Evolutionary conservation across 768 basidiomycete genomes (phyloP), one percentile per base, ranked within the genome.

Genomic region (Boletus eberwhitei): DNA sequence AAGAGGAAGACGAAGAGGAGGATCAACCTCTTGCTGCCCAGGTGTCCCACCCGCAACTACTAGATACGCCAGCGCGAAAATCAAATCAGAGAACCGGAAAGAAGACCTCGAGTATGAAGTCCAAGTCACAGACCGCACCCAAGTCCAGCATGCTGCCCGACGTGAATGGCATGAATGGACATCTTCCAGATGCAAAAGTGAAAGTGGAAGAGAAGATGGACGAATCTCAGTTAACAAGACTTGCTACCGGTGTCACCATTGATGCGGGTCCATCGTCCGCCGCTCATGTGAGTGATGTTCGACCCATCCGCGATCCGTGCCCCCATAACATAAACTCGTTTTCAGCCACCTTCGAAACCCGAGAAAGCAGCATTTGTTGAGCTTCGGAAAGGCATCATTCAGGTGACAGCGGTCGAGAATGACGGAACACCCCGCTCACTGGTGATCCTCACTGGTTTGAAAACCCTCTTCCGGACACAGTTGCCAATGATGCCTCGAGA

Each of bases 401-500:
- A 84, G 57, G 85, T 97, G 49, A 80, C 81, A 0, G 84, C 93
- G 19, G 91, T 97, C 1, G 85, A 89, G 59, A 96, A 96, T 59
- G 89, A 96, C 64, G 77, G 79, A 24, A 73, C 84, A 42, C 84
- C 88, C 3, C 83, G 85, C 31, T 91, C 91, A 2, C 75, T 87
- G 26, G 82, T 98, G 51, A 85, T 98, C 54, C 81, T 98, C 50
- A 93, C 93, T 4, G 92, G 93, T n/a, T 77, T 98, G 54, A 98
- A 98, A 74, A 94, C 92, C 8, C 84, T 98, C 16, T 98, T 99
- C 67, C 96, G 97, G 66, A 90, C 91, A 61, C 97, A 99, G 70
- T 74, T 99, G 2, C 97, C 97, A 8, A 98, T 98, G 73, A 98
- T 99, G 97, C 97, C 97, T 13, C 79, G 93, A 64, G 97, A 98